These are phyloP conservation scores for Neurospora sp. DNA, from an alignment of 495 filamentous ascomycete species.

Conservation along the genomic window DNA sequence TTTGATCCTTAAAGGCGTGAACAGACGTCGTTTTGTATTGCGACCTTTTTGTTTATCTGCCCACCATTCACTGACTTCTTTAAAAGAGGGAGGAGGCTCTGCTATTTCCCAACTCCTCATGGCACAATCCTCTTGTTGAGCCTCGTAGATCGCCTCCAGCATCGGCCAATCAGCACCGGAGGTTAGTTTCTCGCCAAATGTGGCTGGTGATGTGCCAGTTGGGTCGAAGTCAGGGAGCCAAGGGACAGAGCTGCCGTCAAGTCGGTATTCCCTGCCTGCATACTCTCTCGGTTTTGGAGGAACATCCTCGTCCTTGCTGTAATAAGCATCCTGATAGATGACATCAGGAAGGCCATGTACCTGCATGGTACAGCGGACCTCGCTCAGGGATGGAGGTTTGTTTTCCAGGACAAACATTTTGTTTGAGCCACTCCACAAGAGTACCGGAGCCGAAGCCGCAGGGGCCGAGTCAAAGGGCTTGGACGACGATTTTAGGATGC, in stretches of 20 bases:
- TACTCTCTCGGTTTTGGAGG: slow-evolving; percentile 73
- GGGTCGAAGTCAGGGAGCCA: slow-evolving; percentile 75
- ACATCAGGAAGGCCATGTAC: slow-evolving; percentile 35
- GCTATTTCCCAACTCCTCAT: slow-evolving; percentile 58
- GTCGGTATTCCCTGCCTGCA: slow-evolving; percentile 75
- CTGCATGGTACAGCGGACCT: slow-evolving; percentile 35
- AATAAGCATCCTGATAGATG: slow-evolving; percentile 80
- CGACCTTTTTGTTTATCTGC: slow-evolving; percentile 21
- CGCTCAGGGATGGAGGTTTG: slow-evolving; percentile 27
- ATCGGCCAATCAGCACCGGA: slow-evolving; percentile 36
- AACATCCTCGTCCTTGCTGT: slow-evolving; percentile 78
- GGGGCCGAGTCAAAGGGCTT: neutral
- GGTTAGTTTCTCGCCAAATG: slow-evolving; percentile 41
- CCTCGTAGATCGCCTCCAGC: slow-evolving; percentile 40
- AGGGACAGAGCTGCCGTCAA: slow-evolving; percentile 63
- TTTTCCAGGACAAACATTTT: slow-evolving; percentile 20
- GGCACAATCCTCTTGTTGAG: slow-evolving; percentile 41
- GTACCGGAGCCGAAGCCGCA: neutral
- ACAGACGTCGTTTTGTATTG: slow-evolving; percentile 5
- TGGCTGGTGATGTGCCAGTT: slow-evolving; percentile 44
- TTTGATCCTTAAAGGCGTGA: slow-evolving; percentile 33
- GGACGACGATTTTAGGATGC: neutral
- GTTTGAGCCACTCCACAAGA: slow-evolving; percentile 11
- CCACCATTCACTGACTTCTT: slow-evolving; percentile 65
- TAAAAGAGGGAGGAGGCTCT: slow-evolving; percentile 54